Percentiles rank a stretch among this genome's conserved stretches.
These are phyloP conservation scores for Neofusicoccum umdonicola DNA, from an alignment of 2,329 filamentous ascomycete genomes.

Conservation along the genomic window DNA sequence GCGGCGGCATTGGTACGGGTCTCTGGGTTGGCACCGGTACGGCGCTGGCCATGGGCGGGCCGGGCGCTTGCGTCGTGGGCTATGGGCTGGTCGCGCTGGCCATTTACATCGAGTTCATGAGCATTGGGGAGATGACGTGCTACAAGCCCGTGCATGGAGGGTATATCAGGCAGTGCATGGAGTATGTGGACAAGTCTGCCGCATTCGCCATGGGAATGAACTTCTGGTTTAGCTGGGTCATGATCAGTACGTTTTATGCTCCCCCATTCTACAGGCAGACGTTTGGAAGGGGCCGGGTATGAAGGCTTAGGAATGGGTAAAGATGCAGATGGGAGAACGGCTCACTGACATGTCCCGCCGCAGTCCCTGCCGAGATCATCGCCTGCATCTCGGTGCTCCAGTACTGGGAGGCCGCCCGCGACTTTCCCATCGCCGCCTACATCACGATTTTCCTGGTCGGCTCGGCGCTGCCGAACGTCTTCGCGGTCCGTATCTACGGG, in stretches of 20 bases:
- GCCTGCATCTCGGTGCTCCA: conserved; percentile 23
- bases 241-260: conserved; percentile 23
- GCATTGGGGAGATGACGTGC: conserved; percentile 21
- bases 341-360: neutral
- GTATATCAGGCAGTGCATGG: neutral
- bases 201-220: conserved; percentile 36
- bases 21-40: conserved; percentile 39
- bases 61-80: conserved; percentile 32
- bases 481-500: conserved; percentile 47
- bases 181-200: conserved; percentile 23
- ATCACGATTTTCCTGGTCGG: conserved; percentile 46
- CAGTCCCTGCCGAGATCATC: conserved; percentile 19
- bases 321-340: too few relatives aligned
- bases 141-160: conserved; percentile 18
- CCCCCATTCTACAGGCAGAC: neutral
- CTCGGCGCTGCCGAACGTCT: conserved; percentile 41
- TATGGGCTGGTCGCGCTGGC: conserved; percentile 26
- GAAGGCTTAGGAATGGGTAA: too few relatives aligned
- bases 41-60: conserved; percentile 31
- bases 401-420: conserved; percentile 27
- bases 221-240: conserved; percentile 37
- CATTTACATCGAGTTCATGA: conserved; percentile 14
- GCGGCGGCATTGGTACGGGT: conserved; percentile 36
- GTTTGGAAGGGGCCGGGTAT: too few relatives aligned
- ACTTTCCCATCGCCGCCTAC: conserved; percentile 44